phyloP scores from a whole-genome alignment of 495 filamentous ascomycete species.

The Trichoderma virens region DNA sequence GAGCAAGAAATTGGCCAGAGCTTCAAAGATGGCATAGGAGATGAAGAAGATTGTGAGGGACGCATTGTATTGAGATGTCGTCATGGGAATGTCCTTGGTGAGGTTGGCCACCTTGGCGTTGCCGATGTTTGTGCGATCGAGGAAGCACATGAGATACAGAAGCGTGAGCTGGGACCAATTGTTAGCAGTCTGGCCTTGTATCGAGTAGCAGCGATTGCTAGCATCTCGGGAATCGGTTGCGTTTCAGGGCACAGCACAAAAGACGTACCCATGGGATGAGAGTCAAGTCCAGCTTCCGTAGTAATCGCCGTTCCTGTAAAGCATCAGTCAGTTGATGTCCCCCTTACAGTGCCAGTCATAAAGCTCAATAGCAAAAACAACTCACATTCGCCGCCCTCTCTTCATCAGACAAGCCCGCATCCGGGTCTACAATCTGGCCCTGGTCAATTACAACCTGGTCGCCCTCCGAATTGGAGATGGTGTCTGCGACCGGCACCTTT shows the following conservation, averaged over 20 bases:
- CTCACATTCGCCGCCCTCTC: constrained; percentile 44
- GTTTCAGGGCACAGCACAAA: too few relatives aligned
- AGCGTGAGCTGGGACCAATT: constrained; percentile 55
- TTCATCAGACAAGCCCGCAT: constrained; percentile 45
- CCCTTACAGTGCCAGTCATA: not conserved
- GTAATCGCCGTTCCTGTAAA: constrained; percentile 53
- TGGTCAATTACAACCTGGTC: not conserved
- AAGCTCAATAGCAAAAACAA: not conserved
- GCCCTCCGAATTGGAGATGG: not conserved
- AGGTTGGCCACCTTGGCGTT: constrained; percentile 82
- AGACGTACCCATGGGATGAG: constrained; percentile 63
- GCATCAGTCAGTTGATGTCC: not conserved
- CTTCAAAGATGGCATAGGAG: constrained; percentile 82
- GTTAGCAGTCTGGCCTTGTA: not conserved
- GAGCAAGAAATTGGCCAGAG: constrained; percentile 78
- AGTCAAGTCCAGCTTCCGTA: constrained; percentile 62
- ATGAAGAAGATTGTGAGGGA: constrained; percentile 85
- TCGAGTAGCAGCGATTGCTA: not conserved
- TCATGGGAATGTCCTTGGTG: constrained; percentile 46
- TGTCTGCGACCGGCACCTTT: not conserved
- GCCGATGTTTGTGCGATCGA: constrained; percentile 78
- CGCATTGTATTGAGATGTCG: constrained; percentile 60
- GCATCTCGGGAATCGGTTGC: not conserved
- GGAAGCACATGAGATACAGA: constrained; percentile 77
- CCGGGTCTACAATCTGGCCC: constrained; percentile 39